Percentiles rank a stretch among this genome's conserved stretches.
Conservation (phyloP, 2,329 filamentous ascomycete species). For the Xylaria multiplex region DNA sequence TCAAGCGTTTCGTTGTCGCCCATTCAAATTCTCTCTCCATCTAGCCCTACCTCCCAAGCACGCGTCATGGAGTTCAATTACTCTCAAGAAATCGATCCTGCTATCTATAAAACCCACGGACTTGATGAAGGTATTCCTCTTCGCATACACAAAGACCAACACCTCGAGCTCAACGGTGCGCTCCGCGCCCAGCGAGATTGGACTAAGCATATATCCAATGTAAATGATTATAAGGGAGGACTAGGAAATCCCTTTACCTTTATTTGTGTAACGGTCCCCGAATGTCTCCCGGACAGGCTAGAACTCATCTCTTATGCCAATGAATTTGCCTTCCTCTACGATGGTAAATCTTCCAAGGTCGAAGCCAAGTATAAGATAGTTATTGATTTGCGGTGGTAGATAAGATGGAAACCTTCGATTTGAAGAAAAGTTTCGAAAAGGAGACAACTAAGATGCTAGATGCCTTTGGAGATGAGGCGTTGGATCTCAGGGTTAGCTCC, state of each 20-base stretch:
- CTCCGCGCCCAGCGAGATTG: constrained; percentile 51
- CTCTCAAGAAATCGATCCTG: constrained; percentile 44
- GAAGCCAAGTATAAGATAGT: constrained; percentile 26
- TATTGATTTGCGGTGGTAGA: constrained; percentile 20
- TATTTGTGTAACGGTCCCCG: constrained; percentile 49
- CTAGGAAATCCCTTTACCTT: constrained; percentile 48
- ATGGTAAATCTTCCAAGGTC: constrained; percentile 39
- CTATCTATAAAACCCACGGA: constrained; percentile 45
- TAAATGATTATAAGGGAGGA: constrained; percentile 46
- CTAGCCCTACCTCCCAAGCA: constrained; percentile 6
- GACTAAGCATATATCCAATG: constrained; percentile 45
- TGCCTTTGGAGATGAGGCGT: constrained; percentile 37
- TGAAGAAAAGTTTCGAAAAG: constrained; percentile 34
- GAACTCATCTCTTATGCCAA: constrained; percentile 54
- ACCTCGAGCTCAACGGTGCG: constrained; percentile 47
- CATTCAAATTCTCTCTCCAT: not conserved
- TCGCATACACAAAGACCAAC: constrained; percentile 40
- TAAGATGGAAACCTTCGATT: constrained; percentile 37
- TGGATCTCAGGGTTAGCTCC: constrained; percentile 31
- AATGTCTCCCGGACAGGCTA: constrained; percentile 53
- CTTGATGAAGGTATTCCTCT: constrained; percentile 45
- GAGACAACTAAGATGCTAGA: constrained; percentile 39
- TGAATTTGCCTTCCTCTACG: constrained; percentile 55
- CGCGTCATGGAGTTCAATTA: constrained; percentile 45
- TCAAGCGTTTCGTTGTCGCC: not conserved